Base-by-base conservation (phyloP, 2,329 filamentous ascomycete species). In the Aspergillus spinulosporus region DNA sequence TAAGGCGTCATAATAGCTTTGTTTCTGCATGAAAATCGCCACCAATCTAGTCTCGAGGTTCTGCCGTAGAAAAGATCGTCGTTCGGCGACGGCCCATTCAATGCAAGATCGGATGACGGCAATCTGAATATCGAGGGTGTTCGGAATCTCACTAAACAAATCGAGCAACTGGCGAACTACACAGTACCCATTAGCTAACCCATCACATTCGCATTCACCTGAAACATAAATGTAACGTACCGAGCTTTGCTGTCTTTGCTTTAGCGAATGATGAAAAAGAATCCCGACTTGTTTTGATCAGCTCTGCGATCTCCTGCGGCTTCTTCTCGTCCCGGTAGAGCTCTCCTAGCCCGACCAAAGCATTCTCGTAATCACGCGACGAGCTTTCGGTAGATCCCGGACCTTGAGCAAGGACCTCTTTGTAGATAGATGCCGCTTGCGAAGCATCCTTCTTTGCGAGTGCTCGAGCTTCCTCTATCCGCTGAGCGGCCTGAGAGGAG, bases 101-200 rank as follows among this genome's bases (percentile, higher is more conserved):
- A 99, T 99, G 80, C 92, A 97, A 78, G 94, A 96, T 78, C 96
- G 96, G 70, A 94, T 99, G 68, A 97, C 91, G 74, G 87, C 80
- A 74, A 96, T 92, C 80, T 99, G 94, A 72, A 88, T 90, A 74
- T 99, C 94, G 80, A 89, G 89, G 67, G 91, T 94, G 78, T 97
- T 89, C 69, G 95, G 94, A 67, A 97, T 97, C 69, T 89, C 85
- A 68, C 89, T 86, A 82, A 97, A 94, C 74, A 97, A 87, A 76
- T 99, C 94, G 74, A 99, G 89, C 28, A 99, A 86, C 78, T 97
- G 92, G 67, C 94, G 93, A 66, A 99, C 94, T 97, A 61, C 39
- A 47, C 28, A 39, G 29, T 26, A 26, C 26, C 49, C 45, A 49
- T 50, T 50, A 21, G 44, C 46, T n/a, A 12, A 15, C 26, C 14